These are phyloP conservation scores for Colletotrichum godetiae DNA, from an alignment of 2,329 filamentous ascomycete species.

Conservation along the genomic window DNA sequence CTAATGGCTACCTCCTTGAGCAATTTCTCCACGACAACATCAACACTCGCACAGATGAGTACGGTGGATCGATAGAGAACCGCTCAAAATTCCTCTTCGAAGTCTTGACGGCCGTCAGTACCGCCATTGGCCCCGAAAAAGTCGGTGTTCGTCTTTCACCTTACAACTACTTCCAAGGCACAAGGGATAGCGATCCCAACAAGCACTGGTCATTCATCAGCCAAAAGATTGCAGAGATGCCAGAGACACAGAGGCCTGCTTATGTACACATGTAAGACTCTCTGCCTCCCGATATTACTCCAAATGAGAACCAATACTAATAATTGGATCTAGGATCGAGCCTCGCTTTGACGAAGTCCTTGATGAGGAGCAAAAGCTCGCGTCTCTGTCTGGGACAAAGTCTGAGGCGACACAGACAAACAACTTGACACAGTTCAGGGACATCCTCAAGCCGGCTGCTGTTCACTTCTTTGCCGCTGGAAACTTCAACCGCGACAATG, in stretches of 20 bases:
- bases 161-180: constrained; percentile 47
- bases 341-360: constrained; percentile 59
- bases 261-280: constrained; percentile 58
- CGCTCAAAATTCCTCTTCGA: constrained; percentile 62
- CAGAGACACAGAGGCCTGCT: constrained; percentile 46
- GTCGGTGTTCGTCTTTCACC: constrained; percentile 63
- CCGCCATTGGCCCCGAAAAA: constrained; percentile 60
- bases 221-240: constrained; percentile 46
- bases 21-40: constrained; percentile 66
- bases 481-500: constrained; percentile 52
- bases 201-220: constrained; percentile 51
- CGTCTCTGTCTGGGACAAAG: constrained; percentile 45
- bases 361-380: constrained; percentile 55
- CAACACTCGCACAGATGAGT: constrained; percentile 62
- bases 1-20: constrained; percentile 71
- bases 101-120: constrained; percentile 52
- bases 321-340: constrained; percentile 49
- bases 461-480: constrained; percentile 62
- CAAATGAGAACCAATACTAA: rapidly evolving
- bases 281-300: no score
- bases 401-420: constrained; percentile 41
- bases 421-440: constrained; percentile 52
- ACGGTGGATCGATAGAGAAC: constrained; percentile 64
- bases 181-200: constrained; percentile 43
- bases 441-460: constrained; percentile 50